Percentiles rank a stretch among this genome's conserved stretches.
Conservation (phyloP, 164 flowering plant genomes). For the Aristolochia fimbriata region DNA sequence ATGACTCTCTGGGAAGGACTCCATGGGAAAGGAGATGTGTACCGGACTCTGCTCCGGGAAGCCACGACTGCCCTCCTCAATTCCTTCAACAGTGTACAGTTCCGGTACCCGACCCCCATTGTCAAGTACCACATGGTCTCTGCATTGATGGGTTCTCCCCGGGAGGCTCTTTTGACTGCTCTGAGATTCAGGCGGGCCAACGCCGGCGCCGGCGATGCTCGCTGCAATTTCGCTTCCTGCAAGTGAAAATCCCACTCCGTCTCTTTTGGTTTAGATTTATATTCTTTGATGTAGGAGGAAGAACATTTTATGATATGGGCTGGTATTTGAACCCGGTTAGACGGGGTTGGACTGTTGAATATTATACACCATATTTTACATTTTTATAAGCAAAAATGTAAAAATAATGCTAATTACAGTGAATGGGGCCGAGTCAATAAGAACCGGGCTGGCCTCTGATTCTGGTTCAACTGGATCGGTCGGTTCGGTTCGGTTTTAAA, state of each 20-base stretch:
- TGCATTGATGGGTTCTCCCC: constrained; percentile 49
- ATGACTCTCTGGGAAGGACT: constrained; percentile 54
- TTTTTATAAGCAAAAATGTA: no score
- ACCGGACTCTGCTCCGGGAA: constrained; percentile 80
- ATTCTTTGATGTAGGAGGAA: no score
- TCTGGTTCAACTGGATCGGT: no score
- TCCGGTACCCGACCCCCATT: constrained; percentile 38
- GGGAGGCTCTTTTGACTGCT: constrained; percentile 51
- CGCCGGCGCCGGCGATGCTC: constrained; percentile 35
- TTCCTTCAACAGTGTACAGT: constrained; percentile 64
- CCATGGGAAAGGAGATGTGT: constrained; percentile 68
- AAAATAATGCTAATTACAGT: no score
- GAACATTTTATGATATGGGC: not conserved
- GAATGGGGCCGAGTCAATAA: no score
- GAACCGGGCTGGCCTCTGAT: no score
- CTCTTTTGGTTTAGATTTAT: not conserved
- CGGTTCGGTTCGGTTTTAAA: no score
- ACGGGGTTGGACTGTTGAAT: no score
- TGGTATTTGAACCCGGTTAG: no score
- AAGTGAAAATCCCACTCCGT: no score
- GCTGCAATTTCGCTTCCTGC: constrained; percentile 67
- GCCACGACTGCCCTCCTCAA: constrained; percentile 75
- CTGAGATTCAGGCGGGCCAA: constrained; percentile 70
- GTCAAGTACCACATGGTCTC: constrained; percentile 36
- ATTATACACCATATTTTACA: no score